Conservation (phyloP, 495 filamentous ascomycete species). For the Xylaria sp. region DNA sequence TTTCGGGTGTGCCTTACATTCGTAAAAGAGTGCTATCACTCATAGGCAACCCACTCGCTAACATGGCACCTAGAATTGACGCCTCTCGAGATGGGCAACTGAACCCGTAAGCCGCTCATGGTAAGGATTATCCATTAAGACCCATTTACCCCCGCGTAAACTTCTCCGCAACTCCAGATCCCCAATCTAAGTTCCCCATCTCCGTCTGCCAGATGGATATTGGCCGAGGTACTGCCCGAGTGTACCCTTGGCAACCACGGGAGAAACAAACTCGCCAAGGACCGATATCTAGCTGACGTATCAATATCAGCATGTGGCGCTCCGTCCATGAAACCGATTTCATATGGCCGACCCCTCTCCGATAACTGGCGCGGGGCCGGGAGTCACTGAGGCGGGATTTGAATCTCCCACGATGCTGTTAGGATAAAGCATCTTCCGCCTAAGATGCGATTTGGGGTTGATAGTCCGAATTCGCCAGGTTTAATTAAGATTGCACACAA, state of each 20-base stretch:
- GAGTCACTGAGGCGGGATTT: not conserved
- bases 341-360: not conserved
- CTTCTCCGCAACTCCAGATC: not conserved
- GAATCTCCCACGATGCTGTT: not conserved
- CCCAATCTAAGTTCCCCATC: not conserved
- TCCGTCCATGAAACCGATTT: not conserved
- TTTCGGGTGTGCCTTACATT: too few relatives aligned
- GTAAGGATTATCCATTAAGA: not conserved
- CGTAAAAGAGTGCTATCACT: not conserved
- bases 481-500: too few relatives aligned
- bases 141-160: not conserved
- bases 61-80: not conserved
- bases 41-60: too few relatives aligned
- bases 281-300: not conserved
- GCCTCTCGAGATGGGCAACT: not conserved
- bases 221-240: not conserved
- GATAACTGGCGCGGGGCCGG: not conserved
- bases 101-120: not conserved
- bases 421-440: not conserved
- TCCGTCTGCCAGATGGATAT: not conserved
- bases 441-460: not conserved
- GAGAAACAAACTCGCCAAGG: not conserved
- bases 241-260: not conserved
- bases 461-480: too few relatives aligned
- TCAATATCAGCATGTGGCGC: not conserved